Evolutionary conservation across 2,329 filamentous ascomycete species (phyloP).

Genomic region (Mariannaea sp.): DNA sequence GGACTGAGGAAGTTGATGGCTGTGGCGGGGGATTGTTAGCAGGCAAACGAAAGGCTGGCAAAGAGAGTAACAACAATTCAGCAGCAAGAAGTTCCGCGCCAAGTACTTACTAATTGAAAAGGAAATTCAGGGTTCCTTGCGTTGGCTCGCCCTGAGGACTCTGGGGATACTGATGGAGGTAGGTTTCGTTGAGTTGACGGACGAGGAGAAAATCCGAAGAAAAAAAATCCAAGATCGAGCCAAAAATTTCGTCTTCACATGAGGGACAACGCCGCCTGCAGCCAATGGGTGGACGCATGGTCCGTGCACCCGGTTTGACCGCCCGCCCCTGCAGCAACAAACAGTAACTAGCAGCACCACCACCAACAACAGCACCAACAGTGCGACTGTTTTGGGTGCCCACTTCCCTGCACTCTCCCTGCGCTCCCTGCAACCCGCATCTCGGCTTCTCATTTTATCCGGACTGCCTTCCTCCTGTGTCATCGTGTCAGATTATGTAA

Average conservation of each 20-base stretch:
- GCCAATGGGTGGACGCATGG: conserved; percentile 19
- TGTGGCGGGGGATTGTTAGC: conserved; percentile 27
- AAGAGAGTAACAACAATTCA: not conserved
- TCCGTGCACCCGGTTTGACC: conserved; percentile 12
- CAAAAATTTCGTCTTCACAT: conserved; percentile 33
- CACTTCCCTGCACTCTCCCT: no score
- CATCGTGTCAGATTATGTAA: conserved; percentile 40
- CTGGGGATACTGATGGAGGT: conserved; percentile 21
- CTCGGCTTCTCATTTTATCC: conserved; percentile 29
- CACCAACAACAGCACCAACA: no score
- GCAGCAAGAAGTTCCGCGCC: not conserved
- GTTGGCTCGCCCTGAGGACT: conserved; percentile 61
- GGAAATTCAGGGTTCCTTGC: conserved; percentile 61
- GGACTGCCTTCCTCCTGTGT: conserved; percentile 19
- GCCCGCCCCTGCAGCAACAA: no score
- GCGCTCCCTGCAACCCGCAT: not conserved
- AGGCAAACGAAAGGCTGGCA: not conserved
- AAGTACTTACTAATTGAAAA: conserved; percentile 23
- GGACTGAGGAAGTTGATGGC: conserved; percentile 19
- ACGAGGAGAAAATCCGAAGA: conserved; percentile 21
- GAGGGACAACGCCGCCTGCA: conserved; percentile 8
- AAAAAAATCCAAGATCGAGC: conserved; percentile 26
- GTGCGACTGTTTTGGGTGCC: no score
- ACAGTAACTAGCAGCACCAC: no score
- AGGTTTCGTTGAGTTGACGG: conserved; percentile 19